Percentiles rank a stretch among this genome's conserved stretches.
Conservation (phyloP, 2,329 filamentous ascomycete genomes). For the Bipolaris gigantea region DNA sequence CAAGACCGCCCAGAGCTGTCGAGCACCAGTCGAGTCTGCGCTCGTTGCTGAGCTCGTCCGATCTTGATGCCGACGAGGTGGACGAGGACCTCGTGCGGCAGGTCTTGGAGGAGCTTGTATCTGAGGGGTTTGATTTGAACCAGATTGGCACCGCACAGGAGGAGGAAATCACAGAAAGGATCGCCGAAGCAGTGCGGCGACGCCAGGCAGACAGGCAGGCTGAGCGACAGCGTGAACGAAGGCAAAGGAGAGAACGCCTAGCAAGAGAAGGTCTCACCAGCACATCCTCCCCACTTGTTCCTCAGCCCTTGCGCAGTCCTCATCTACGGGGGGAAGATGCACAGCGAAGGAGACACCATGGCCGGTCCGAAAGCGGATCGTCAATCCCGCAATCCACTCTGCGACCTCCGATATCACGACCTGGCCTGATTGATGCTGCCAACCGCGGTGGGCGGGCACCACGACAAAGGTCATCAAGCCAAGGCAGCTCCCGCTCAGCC, state of each 20-base stretch:
- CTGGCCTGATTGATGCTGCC: constrained; percentile 50
- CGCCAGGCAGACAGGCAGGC: constrained; percentile 67
- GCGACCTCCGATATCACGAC: constrained; percentile 51
- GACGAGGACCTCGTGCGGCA: constrained; percentile 87
- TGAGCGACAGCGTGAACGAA: constrained; percentile 55
- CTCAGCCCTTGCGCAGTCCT: constrained; percentile 33
- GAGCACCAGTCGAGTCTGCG: constrained; percentile 89
- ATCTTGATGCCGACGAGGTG: constrained; percentile 75
- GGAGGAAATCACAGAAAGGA: constrained; percentile 86
- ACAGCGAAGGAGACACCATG: constrained; percentile 36
- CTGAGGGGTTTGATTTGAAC: constrained; percentile 86
- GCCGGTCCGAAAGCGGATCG: constrained; percentile 40
- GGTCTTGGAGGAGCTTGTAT: constrained; percentile 81
- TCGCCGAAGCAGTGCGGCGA: constrained; percentile 83
- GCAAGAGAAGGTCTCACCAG: constrained; percentile 45
- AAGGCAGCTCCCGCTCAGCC: constrained; percentile 49
- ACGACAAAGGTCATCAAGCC: constrained; percentile 51
- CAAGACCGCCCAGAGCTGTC: constrained; percentile 58
- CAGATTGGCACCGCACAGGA: constrained; percentile 82
- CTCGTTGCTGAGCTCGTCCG: constrained; percentile 78
- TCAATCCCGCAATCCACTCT: constrained; percentile 37
- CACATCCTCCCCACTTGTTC: constrained; percentile 25
- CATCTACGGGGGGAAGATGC: constrained; percentile 34
- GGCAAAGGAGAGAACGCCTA: constrained; percentile 38
- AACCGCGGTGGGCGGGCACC: constrained; percentile 35